Evolutionary conservation across 2,329 filamentous ascomycete genomes (phyloP).

Genomic region (Talaromyces sp.): DNA sequence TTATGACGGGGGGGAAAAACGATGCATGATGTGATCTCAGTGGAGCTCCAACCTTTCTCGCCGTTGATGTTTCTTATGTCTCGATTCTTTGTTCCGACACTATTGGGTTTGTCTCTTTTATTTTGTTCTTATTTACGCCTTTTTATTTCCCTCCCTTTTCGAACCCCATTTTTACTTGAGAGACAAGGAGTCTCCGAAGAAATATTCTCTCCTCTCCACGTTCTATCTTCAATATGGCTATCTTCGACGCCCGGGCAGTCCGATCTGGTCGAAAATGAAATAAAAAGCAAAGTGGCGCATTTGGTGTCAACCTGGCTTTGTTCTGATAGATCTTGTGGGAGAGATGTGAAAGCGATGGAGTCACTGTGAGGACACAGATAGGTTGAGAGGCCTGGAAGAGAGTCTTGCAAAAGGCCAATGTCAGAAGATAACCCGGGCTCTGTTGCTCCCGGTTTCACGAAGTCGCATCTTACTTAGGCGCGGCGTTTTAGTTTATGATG

Average conservation of each 20-base stretch:
- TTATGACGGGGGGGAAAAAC: constrained; percentile 18
- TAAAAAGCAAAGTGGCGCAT: constrained; percentile 37
- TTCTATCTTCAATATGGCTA: constrained; percentile 13
- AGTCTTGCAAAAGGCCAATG: constrained; percentile 11
- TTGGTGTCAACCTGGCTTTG: constrained; percentile 36
- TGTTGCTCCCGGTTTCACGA: constrained; percentile 28
- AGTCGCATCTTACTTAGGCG: constrained; percentile 29
- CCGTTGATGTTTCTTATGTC: constrained; percentile 24
- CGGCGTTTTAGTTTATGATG: constrained; percentile 37
- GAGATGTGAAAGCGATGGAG: constrained; percentile 4
- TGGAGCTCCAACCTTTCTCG: constrained; percentile 16
- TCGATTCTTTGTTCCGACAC: constrained; percentile 22
- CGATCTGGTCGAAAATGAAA: constrained; percentile 7
- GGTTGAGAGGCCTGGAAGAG: constrained; percentile 4
- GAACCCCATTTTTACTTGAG: constrained; percentile 17
- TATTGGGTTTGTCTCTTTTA: constrained; percentile 16
- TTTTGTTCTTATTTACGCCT: constrained; percentile 24
- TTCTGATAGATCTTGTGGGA: constrained; percentile 23
- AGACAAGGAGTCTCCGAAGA: constrained; percentile 16
- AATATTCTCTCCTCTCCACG: constrained; percentile 8
- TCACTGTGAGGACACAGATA: constrained; percentile 13
- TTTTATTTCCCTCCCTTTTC: constrained; percentile 20
- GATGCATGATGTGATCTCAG: constrained; percentile 29
- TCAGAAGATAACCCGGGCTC: constrained; percentile 6
- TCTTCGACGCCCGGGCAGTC: constrained; percentile 6